These are phyloP conservation scores for Chloris gayana DNA, from an alignment of 176 grass and related monocot genomes.

Conservation along the genomic window DNA sequence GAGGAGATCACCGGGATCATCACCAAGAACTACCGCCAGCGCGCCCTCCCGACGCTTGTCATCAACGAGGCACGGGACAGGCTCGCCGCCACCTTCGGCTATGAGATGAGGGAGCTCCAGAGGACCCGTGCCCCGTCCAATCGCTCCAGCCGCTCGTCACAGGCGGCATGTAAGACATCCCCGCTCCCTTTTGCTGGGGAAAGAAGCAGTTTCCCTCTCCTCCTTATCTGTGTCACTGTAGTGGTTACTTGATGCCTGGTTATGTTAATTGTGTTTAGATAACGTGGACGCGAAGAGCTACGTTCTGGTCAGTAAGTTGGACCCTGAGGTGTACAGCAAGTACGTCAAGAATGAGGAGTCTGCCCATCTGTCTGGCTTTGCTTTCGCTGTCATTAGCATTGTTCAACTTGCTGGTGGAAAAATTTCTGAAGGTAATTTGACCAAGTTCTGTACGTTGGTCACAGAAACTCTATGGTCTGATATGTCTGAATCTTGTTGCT, in stretches of 20 bases:
- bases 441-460: background rate
- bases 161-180: constrained; percentile 46
- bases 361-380: constrained; percentile 66
- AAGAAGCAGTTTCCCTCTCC: too few species aligned
- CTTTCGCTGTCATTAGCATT: constrained; percentile 72
- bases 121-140: constrained; percentile 61
- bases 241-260: background rate
- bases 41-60: constrained; percentile 62
- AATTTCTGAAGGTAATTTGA: constrained; percentile 61
- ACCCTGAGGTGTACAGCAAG: constrained; percentile 57
- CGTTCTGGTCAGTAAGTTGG: constrained; percentile 63
- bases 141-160: constrained; percentile 51
- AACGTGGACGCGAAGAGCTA: constrained; percentile 74
- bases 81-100: constrained; percentile 75
- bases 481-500: background rate
- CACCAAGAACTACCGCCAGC: constrained; percentile 88
- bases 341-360: constrained; percentile 67
- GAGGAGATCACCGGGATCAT: constrained; percentile 84
- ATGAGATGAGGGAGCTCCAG: constrained; percentile 86
- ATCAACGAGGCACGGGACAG: constrained; percentile 81
- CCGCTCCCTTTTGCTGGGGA: background rate
- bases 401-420: constrained; percentile 75
- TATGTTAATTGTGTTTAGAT: constrained; percentile 31
- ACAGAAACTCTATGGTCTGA: background rate
- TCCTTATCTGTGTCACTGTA: background rate